These are phyloP conservation scores for Linaria vulgaris DNA, from an alignment of 257 asterid species.

Conservation along the genomic window DNA sequence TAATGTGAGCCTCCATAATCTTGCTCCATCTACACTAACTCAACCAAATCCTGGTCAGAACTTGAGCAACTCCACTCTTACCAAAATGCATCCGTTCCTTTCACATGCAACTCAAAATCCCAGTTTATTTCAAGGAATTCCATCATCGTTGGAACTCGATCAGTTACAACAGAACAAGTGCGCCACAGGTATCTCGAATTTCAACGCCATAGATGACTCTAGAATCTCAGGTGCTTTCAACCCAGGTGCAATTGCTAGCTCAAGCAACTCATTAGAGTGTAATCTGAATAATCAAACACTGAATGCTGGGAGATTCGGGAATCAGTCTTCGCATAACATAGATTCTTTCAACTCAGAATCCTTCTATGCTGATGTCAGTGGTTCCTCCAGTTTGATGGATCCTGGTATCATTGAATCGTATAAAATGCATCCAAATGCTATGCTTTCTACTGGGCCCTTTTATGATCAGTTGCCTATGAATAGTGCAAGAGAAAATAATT, in stretches of 20 bases:
- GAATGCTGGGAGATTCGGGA: slow-evolving; percentile 41
- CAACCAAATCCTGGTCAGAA: slow-evolving; percentile 55
- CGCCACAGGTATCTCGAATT: slow-evolving; percentile 24
- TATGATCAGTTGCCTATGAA: slow-evolving; percentile 43
- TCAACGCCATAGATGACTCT: slow-evolving; percentile 42
- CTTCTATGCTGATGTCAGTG: slow-evolving; percentile 34
- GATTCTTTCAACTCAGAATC: slow-evolving; percentile 50
- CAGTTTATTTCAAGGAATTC: slow-evolving; percentile 55
- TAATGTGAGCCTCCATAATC: slow-evolving; percentile 45
- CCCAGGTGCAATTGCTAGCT: slow-evolving; percentile 36
- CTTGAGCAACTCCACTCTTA: slow-evolving; percentile 45
- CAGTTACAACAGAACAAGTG: slow-evolving; percentile 47
- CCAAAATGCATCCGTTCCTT: slow-evolving; percentile 49
- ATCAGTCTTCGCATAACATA: slow-evolving; percentile 41
- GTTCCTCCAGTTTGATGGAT: slow-evolving; percentile 51
- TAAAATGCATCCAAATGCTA: slow-evolving; percentile 41
- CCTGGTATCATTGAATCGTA: slow-evolving; percentile 46
- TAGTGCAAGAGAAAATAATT: slow-evolving; percentile 38
- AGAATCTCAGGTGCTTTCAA: slow-evolving; percentile 29
- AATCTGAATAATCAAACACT: slow-evolving; percentile 39
- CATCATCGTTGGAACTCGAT: slow-evolving; percentile 55
- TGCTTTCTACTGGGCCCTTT: slow-evolving; percentile 45
- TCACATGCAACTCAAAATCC: slow-evolving; percentile 41
- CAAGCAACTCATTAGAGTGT: slow-evolving; percentile 35
- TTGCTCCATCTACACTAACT: slow-evolving; percentile 44